Base-by-base conservation (phyloP, 495 filamentous ascomycete genomes). In the Parathielavia appendiculata region DNA sequence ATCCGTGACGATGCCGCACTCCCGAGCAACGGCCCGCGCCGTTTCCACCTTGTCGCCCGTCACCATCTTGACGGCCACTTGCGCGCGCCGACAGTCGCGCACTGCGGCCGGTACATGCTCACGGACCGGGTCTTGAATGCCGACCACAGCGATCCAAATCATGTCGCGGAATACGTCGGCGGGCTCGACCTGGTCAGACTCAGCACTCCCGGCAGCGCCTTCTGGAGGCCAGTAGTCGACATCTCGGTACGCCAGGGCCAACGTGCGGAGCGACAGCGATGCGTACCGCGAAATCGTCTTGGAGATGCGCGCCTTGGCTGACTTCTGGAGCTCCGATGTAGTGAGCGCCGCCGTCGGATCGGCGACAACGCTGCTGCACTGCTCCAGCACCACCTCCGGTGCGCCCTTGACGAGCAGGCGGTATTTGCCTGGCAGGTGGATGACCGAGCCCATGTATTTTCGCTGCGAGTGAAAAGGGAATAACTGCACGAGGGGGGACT, bases 371-470 rank as follows among this genome's bases (percentile, higher is more conserved):
- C 75, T 75, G 5, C 83, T 79, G 57, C 87, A 89, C 60, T 83
- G 83, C 22, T 66, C 70, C 16, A 92, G 76, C 60, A 96, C 71
- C 48, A 92, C 87, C 62, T 92, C 89, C 1, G 89, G 88, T 12
- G 89, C 89, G 41, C 89, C 89, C 67, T 92, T 92, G 63, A 92
- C 82, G 56, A 83, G 77, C 67, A 92, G 80, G 20, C 89, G 79
- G 11, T 76, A 79, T 51, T 75, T 83, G 45, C 83, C 79, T 6
- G 74, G 32, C 4, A 43, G 67, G 23, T 81, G 79, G 23, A 85
- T 65, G n/a, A 90, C 85, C 23, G 81, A 78, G 3, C 86, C 88
- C 89, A 92, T 92, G 65, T 88, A 92, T 68, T 92, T 92, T 43
- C 86, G 79, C 19, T 75, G 76, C 8, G 89, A 91, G 67, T 92